Evolutionary conservation across 1,284 basidiomycete species (phyloP).

Genomic region (Polyporus tsugae): DNA sequence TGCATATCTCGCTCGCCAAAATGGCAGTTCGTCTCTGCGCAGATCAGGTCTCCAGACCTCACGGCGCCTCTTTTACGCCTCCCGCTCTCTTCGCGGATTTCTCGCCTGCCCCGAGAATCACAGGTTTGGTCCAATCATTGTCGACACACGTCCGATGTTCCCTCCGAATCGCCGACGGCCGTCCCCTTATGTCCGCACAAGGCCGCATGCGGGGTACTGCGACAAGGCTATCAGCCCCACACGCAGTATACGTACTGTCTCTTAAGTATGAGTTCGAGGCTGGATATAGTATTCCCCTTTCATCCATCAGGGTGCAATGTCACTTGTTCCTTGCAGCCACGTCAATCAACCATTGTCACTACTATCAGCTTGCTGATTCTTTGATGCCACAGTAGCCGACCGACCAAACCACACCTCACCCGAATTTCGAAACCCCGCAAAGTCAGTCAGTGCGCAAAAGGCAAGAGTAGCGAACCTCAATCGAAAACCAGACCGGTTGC

Average conservation of each 20-base stretch:
- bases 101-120: background rate
- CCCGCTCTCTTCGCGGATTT: slow-evolving; percentile 3
- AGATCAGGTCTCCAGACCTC: slow-evolving; percentile 21
- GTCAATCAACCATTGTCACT: background rate
- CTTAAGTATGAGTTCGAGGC: no score
- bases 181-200: slow-evolving; percentile 16
- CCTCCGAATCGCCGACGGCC: slow-evolving; percentile 19
- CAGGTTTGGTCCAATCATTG: background rate
- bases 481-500: background rate
- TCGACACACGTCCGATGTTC: slow-evolving; percentile 7
- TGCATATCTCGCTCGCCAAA: background rate
- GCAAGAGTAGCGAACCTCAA: background rate
- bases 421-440: background rate
- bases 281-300: background rate
- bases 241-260: background rate
- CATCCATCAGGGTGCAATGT: background rate
- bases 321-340: background rate
- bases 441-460: background rate
- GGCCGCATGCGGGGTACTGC: slow-evolving; percentile 4
- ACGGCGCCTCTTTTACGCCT: background rate
- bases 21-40: background rate
- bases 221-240: background rate
- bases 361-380: no score
- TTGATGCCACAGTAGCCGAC: background rate
- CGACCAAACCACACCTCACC: no score